Percentiles rank a stretch among this genome's conserved stretches.
Conservation (phyloP, 2,329 filamentous ascomycete species). For the Aspergillus ochraceoroseus region DNA sequence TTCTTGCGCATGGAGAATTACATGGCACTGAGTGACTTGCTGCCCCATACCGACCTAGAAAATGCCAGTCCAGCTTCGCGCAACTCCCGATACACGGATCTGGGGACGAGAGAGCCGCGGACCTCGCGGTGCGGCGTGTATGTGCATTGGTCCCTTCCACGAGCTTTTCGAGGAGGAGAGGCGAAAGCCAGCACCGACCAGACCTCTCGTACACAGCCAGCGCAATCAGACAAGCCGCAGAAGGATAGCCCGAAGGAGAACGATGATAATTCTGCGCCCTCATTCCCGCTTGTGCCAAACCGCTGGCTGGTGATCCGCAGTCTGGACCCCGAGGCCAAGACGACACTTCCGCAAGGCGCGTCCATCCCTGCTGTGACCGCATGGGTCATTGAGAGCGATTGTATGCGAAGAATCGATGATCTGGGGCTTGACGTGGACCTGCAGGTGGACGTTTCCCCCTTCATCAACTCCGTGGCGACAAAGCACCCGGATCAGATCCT, state of each 20-base stretch:
- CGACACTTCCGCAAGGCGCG: conserved; percentile 18
- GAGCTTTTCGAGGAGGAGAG: conserved; percentile 33
- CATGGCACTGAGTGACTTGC: conserved; percentile 40
- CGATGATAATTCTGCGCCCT: background rate
- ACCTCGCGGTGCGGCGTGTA: conserved; percentile 41
- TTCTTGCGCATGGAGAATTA: conserved; percentile 38
- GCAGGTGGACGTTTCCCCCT: conserved; percentile 42
- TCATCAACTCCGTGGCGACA: conserved; percentile 11
- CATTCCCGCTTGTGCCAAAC: conserved; percentile 1
- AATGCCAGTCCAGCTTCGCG: conserved; percentile 25
- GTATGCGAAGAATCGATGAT: conserved; percentile 30
- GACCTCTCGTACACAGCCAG: too few species aligned
- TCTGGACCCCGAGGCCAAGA: conserved; percentile 7
- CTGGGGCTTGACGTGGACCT: conserved; percentile 32
- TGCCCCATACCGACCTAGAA: conserved; percentile 39
- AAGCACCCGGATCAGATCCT: conserved; percentile 2
- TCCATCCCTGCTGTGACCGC: conserved; percentile 22
- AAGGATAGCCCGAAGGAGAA: background rate
- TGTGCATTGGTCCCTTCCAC: conserved; percentile 44
- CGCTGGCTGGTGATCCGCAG: conserved; percentile 41
- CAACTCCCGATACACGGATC: conserved; percentile 35
- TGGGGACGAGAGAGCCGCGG: conserved; percentile 26
- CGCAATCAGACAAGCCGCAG: too few species aligned
- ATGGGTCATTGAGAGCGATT: conserved; percentile 35
- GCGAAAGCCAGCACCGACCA: too few species aligned